phyloP scores from a whole-genome alignment of 176 grass and related monocot genomes.

The Oryza longistaminata region DNA sequence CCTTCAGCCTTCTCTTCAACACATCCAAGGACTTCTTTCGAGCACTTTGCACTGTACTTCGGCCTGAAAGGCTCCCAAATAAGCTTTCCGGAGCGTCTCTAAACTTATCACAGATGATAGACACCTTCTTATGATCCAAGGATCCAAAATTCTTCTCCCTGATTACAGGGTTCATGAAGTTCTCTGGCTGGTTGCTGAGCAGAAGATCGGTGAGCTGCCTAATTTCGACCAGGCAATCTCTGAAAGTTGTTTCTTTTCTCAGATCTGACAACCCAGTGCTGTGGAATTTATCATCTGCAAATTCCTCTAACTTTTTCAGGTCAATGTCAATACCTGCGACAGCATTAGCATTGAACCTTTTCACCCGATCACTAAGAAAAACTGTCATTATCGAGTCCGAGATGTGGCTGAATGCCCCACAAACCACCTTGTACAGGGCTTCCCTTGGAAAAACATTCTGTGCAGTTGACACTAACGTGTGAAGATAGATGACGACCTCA shows the following conservation, averaged over 20 bases:
- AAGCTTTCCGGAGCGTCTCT: conserved; percentile 80
- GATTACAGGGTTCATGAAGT: conserved; percentile 72
- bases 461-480: conserved; percentile 52
- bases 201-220: conserved; percentile 82
- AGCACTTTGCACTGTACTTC: conserved; percentile 62
- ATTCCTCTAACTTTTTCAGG: conserved; percentile 61
- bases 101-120: conserved; percentile 77
- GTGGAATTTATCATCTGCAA: conserved; percentile 59
- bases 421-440: conserved; percentile 57
- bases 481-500: conserved; percentile 67
- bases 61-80: conserved; percentile 81
- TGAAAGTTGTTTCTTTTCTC: conserved; percentile 65
- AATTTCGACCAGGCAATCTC: conserved; percentile 65
- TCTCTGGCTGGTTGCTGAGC: conserved; percentile 82
- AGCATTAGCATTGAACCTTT: conserved; percentile 78
- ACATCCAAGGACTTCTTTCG: conserved; percentile 94
- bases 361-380: conserved; percentile 75
- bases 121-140: conserved; percentile 83
- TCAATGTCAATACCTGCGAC: conserved; percentile 72
- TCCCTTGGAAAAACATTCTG: conserved; percentile 70
- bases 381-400: conserved; percentile 60
- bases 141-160: conserved; percentile 70
- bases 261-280: conserved; percentile 56
- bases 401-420: conserved; percentile 65
- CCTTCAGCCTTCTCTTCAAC: conserved; percentile 85